These are phyloP conservation scores for Solanum piurae DNA, from an alignment of 257 asterid genomes.

Conservation along the genomic window DNA sequence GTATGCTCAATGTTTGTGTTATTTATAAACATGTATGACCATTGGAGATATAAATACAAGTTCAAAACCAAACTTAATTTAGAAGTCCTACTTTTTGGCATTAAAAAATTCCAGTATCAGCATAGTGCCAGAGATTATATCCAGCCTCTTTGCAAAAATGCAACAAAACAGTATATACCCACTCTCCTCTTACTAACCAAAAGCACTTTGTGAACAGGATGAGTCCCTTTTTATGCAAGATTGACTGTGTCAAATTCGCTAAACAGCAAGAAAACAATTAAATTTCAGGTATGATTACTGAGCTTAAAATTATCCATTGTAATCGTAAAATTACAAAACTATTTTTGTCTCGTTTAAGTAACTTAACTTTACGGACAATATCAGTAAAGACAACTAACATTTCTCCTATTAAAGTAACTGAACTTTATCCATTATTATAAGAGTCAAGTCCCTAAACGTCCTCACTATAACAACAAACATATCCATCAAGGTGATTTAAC, in stretches of 20 bases:
- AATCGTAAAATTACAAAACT: background rate
- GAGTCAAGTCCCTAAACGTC: background rate
- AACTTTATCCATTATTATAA: background rate
- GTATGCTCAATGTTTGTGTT: background rate
- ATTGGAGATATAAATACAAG: background rate
- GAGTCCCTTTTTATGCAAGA: background rate
- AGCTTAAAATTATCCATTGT: background rate
- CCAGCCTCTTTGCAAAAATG: background rate
- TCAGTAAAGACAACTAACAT: background rate
- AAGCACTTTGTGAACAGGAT: background rate
- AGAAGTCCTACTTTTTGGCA: background rate
- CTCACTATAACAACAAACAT: background rate
- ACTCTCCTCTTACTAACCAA: background rate
- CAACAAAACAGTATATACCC: background rate
- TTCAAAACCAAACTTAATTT: background rate
- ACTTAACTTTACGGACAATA: background rate
- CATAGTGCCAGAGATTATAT: background rate
- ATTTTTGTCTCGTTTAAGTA: background rate
- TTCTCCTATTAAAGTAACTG: background rate
- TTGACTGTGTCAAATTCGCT: background rate
- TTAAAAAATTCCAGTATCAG: background rate
- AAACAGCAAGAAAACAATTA: background rate
- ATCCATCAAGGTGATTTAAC: background rate
- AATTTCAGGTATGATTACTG: background rate
- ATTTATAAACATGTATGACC: background rate